phyloP scores from a whole-genome alignment of 2,329 filamentous ascomycete genomes.

The Alternaria consortialis region DNA sequence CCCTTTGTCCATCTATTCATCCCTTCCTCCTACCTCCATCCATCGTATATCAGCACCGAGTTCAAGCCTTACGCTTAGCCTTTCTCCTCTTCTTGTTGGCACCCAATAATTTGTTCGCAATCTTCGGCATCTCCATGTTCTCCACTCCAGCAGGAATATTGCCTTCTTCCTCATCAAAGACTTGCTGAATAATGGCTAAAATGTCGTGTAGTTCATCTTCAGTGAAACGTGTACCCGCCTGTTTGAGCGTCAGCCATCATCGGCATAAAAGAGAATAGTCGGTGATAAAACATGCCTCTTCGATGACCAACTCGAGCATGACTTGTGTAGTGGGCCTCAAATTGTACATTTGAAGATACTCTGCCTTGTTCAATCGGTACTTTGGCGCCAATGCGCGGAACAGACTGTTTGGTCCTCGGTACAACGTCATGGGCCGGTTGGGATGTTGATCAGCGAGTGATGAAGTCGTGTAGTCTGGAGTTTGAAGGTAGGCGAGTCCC shows the following conservation, averaged over 20 bases:
- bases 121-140: conserved; percentile 36
- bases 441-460: conserved; percentile 29
- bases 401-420: conserved; percentile 44
- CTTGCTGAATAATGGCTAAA: conserved; percentile 32
- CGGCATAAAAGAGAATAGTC: background rate
- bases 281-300: conserved; percentile 39
- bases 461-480: conserved; percentile 34
- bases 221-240: conserved; percentile 42
- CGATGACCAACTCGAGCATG: conserved; percentile 47
- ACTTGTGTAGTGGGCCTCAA: conserved; percentile 42
- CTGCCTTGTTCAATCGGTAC: conserved; percentile 48
- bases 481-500: conserved; percentile 60
- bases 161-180: conserved; percentile 46
- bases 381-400: conserved; percentile 42
- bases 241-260: background rate
- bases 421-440: conserved; percentile 43
- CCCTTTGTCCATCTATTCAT: background rate
- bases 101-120: conserved; percentile 41
- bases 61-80: conserved; percentile 15
- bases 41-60: background rate
- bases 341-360: conserved; percentile 52
- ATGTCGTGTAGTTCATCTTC: conserved; percentile 44
- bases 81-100: conserved; percentile 38
- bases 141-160: conserved; percentile 41
- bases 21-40: background rate